Base-by-base conservation (phyloP, 257 asterid genomes). In the Cynanchum wilfordii region DNA sequence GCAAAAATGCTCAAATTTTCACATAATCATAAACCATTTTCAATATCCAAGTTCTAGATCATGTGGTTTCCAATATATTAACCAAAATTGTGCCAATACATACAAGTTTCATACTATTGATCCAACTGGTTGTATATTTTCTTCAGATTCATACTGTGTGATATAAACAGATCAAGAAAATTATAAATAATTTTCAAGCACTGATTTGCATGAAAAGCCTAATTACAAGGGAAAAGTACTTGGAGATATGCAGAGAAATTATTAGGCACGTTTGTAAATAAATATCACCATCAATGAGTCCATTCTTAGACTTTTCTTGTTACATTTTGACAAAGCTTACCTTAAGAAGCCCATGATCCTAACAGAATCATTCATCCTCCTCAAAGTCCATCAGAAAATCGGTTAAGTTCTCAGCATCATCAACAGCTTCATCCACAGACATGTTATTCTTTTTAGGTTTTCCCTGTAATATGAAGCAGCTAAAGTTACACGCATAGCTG, bases 371-470 rank as follows among this genome's bases (percentile, higher is more conserved):
- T 36, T 64, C 49, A 8, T 83, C 82, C 74, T 80, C 87, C 12
- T 83, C 87, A 36, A 85, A 85, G 86, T 93, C 97, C 80, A 93
- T 73, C 16, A 93, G 96, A 69, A 93, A 93, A 81, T 93, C 98
- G 19, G 98, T 93, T 69, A 93, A 81, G 85, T 93, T 93, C 74
- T 90, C 98, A 4, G 98, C 86, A 73, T 93, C 96, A 66, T 89
- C 98, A 69, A 90, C 10, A 24, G 98, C 98, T 85, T 93, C 98
- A 3, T 87, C 98, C 69, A 93, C 85, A 65, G 98, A 81, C 87
- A 90, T 70, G 83, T 79, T 81, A 22, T 76, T 77, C 76, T 83
- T 87, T 69, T 86, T 82, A 11, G 93, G 88, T 74, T 87, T 87
- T 24, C 70, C 80, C 92, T 90, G 86, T 72, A 75, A 76, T 44